These are phyloP conservation scores for Brettanomyces naardenensis DNA, from an alignment of 805 yeast species.

Conservation along the genomic window DNA sequence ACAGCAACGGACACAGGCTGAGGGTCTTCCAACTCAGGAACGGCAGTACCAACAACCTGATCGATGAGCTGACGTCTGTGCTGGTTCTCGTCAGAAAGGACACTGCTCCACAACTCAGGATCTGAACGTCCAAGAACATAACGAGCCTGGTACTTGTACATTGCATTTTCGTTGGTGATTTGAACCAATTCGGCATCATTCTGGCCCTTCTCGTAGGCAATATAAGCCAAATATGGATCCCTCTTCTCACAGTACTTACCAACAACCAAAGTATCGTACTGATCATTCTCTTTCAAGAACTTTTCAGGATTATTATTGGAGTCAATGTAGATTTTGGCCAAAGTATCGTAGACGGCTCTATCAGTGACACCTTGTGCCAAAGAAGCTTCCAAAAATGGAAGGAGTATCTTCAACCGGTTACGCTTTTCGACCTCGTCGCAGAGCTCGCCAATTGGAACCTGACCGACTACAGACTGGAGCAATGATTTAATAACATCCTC, in stretches of 20 bases:
- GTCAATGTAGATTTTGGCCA: conserved; percentile 97
- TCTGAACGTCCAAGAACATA: conserved; percentile 88
- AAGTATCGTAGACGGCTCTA: conserved; percentile 85
- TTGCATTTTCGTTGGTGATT: conserved; percentile 93
- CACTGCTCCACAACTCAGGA: conserved; percentile 70
- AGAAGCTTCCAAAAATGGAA: conserved; percentile 90
- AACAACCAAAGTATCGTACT: conserved; percentile 88
- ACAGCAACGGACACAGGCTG: conserved; percentile 92
- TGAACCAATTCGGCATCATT: conserved; percentile 84
- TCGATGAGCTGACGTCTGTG: conserved; percentile 91
- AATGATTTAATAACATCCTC: conserved; percentile 77
- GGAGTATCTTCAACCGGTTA: conserved; percentile 81
- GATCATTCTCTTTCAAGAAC: conserved; percentile 83
- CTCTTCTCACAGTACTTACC: conserved; percentile 99
- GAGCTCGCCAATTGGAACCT: conserved; percentile 84
- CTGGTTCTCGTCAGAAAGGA: conserved; percentile 63
- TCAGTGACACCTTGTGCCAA: conserved; percentile 80
- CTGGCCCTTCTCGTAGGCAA: conserved; percentile 92
- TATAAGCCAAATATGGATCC: conserved; percentile 96
- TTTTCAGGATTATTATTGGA: conserved; percentile 96
- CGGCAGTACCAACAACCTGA: conserved; percentile 92
- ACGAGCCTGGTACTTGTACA: conserved; percentile 99
- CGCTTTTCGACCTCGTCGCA: conserved; percentile 95
- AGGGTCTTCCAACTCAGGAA: conserved; percentile 88
- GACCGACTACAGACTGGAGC: conserved; percentile 81